Evolutionary conservation across 1,284 basidiomycete genomes (phyloP).

Genomic region (Microbotryum silenes-acaulis): DNA sequence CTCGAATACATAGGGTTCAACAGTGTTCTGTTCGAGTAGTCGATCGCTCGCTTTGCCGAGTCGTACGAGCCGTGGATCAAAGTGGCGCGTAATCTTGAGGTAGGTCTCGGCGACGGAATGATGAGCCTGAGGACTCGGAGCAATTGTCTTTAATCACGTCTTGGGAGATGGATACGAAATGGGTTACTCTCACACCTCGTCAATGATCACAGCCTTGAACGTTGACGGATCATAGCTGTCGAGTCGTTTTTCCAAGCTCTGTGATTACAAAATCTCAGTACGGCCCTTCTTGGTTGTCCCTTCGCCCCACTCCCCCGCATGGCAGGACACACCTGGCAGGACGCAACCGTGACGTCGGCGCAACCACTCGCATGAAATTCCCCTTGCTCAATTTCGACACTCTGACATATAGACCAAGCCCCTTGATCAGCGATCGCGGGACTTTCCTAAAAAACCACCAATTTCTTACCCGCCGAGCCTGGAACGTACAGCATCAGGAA

Average conservation of each 20-base stretch:
- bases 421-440: neutral
- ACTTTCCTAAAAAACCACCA: too few species aligned
- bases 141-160: too few species aligned
- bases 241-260: slow-evolving; percentile 46
- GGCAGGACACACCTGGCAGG: slow-evolving; percentile 27
- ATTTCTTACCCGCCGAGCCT: slow-evolving; percentile 40
- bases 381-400: slow-evolving; percentile 89
- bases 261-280: neutral
- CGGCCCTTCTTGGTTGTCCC: neutral
- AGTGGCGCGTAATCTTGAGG: slow-evolving; percentile 65
- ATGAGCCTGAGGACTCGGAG: slow-evolving; percentile 53
- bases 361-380: slow-evolving; percentile 61
- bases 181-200: slow-evolving; percentile 48
- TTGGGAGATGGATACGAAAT: too few species aligned
- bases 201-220: slow-evolving; percentile 78
- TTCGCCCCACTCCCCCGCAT: too few species aligned
- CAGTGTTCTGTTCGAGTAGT: too few species aligned
- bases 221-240: slow-evolving; percentile 66
- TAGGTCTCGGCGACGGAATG: slow-evolving; percentile 88
- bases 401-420: slow-evolving; percentile 23
- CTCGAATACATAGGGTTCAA: neutral
- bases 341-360: slow-evolving; percentile 61
- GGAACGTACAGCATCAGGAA: slow-evolving; percentile 49
- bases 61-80: slow-evolving; percentile 46
- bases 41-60: too few species aligned